Evolutionary conservation across 2,329 filamentous ascomycete genomes (phyloP), one percentile per base, ranked within the genome.

Genomic region (Fusarium xyrophilum): DNA sequence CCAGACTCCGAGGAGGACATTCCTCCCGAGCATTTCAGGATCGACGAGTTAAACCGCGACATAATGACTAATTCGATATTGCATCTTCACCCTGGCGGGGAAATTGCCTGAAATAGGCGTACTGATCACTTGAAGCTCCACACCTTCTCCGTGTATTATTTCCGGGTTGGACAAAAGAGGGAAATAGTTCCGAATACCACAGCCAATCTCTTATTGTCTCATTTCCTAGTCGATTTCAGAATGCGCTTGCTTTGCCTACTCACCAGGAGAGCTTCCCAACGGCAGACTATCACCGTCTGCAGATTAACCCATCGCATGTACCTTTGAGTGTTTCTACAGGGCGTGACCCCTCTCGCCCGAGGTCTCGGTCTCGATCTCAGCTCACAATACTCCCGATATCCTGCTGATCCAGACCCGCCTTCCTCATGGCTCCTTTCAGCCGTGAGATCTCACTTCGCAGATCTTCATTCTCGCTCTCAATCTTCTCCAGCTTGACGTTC

Each of bases 71-170:
- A 27, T 5, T 25, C 5, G 11, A 19, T 9, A 4, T 9, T 19
- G 3, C 15, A 25, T 9, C 7, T 17, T 32, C 7, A 0, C 7
- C 12, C 7, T 0, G 0, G 27, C n/a, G 28, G 44, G 2, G 28
- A 23, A 32, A 23, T n/a, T 23, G n/a, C 44, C 15, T 32, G n/a
- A 46, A 46, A 8, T 46, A 1, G 43, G 5, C 5, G 6, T 3
- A 1, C 10, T 46, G 1, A 46, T 6, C 27, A 28, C 43, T 6
- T 8, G 2, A 7, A 47, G 11, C 44, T 32, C 44, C 44, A 32
- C 43, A 4, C 9, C 10, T 21, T 13, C 5, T 2, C 2, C 0
- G 3, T 32, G n/a, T 2, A 23, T 1, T 23, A 0, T 47, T 32
- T 21, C 43, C 27, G 5, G 2, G 19, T 32, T 15, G 11, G 27